Conservation (phyloP, 345 rosid genomes). For the Gossypium raimondii region DNA sequence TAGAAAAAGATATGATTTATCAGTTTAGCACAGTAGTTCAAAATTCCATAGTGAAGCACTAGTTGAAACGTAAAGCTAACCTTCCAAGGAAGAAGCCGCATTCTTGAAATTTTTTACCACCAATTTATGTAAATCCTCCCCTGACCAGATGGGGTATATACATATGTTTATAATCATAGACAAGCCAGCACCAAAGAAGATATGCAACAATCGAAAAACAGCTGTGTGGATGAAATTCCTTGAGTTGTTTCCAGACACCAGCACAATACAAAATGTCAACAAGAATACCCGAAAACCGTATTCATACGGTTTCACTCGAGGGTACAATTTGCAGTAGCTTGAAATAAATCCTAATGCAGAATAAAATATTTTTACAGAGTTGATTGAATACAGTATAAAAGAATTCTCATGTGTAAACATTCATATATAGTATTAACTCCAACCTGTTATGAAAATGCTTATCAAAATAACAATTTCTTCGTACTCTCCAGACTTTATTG, state of each 20-base stretch:
- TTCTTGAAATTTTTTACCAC: slow-evolving; percentile 70
- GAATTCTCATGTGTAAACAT: background rate
- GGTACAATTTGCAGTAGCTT: slow-evolving; percentile 62
- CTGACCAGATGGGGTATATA: slow-evolving; percentile 79
- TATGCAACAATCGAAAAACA: slow-evolving; percentile 49
- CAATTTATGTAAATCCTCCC: slow-evolving; percentile 78
- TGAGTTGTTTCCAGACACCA: slow-evolving; percentile 65
- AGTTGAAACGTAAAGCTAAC: slow-evolving; percentile 24
- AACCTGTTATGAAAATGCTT: slow-evolving; percentile 79
- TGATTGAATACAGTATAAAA: background rate
- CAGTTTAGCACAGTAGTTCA: background rate
- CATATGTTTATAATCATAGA: slow-evolving; percentile 55
- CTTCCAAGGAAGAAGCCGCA: slow-evolving; percentile 79
- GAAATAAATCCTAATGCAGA: slow-evolving; percentile 51
- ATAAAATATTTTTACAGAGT: background rate
- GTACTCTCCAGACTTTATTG: slow-evolving; percentile 36
- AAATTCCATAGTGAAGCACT: background rate
- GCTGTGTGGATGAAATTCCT: slow-evolving; percentile 53
- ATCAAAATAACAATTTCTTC: slow-evolving; percentile 46
- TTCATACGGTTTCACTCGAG: slow-evolving; percentile 68
- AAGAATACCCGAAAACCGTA: slow-evolving; percentile 85
- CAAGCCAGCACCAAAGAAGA: slow-evolving; percentile 62
- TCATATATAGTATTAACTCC: background rate
- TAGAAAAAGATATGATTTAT: slow-evolving; percentile 6
- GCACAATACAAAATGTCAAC: slow-evolving; percentile 77